Base-by-base conservation (phyloP, 2,329 filamentous ascomycete genomes). In the Sarocladium brachiariae region DNA sequence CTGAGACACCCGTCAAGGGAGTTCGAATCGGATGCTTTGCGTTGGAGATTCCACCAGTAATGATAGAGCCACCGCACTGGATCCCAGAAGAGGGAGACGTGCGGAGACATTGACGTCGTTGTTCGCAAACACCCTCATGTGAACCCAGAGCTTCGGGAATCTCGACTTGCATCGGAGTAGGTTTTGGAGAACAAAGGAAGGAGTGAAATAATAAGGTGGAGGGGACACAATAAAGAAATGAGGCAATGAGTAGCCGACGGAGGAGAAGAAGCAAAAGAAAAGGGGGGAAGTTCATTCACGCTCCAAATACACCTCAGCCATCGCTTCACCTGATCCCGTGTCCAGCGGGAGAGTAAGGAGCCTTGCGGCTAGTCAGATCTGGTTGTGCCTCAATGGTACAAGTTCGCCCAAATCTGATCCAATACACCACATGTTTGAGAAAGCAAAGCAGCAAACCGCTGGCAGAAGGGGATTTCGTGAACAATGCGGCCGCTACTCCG, bases 361-460 rank as follows among this genome's bases (percentile, higher is more conserved):
- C 78, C 77, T 82, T 72, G 77, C 76, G 77, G 77, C 77, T 78
- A 76, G 72, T 74, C 72, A 79, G 72, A 78, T 81, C 77, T 81
- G 76, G 70, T 69, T 68, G 68, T 33, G 25, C 43, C 25, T 47
- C 43, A 45, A 13, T 33, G 25, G 25, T 33, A 47, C n/a, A n/a
- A 13, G 25, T 33, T 47, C 43, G 27, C 27, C 43, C 43, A 47
- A 33, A 75, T 72, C 68, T 65, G 69, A 73, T 69, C 66, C 69
- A 74, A 68, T 69, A 65, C 52, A 58, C 50, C 57, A 53, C 55
- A 55, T 59, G 59, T 56, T 57, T 53, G 55, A 55, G 56, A 60
- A 58, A 63, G 58, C 57, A 56, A 60, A 60, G 57, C 57, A 58
- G 59, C 59, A 58, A n/a, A 64, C 62, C 61, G 50, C 54, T 52